Base-by-base conservation (phyloP, 345 rosid species). In the Populus ilicifolia region DNA sequence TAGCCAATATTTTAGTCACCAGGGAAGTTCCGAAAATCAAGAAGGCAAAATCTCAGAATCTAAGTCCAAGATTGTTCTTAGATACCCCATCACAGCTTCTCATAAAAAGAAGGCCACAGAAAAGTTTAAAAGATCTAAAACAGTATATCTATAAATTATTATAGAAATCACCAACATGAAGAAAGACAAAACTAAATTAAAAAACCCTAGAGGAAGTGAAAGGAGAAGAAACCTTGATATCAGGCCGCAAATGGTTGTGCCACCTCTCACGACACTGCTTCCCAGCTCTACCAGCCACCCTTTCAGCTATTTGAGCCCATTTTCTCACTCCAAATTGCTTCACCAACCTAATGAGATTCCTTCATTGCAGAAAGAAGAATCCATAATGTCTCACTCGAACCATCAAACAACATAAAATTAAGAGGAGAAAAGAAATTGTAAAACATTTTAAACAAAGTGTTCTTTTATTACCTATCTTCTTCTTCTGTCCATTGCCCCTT, bases 201-300 rank as follows among this genome's bases (percentile, higher is more conserved):
- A 18, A 62, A 25, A 59, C 48, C 69, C 41, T 41, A 46, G 14
- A 25, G 29, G 56, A 38, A 29, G 65, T 41, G 52, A 20, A 70
- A 41, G 36, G 61, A 67, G 20, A 36, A 62, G 30, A 64, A 77
- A 91, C 99, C 96, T 90, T 95, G 75, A 95, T 93, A 84, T 95
- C 89, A 29, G 99, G 98, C 23, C 97, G 89, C 76, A 95, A 83
- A 89, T 95, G 98, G 79, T 95, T 95, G 85, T 95, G 98, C 99
- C 99, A 95, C 84, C 99, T 87, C 82, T 95, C 99, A 5, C 98
- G 91, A 78, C 99, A 95, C 81, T 93, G 99, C 81, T 95, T 95
- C 46, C 99, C 99, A 11, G 92, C 98, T 81, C 98, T 88, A 80
- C 94, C 99, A 16, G 48, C 90, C 80, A 95, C 73, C 74, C 78